Evolutionary conservation across 176 grass and related monocot genomes (phyloP).

Genomic region (Oryza coarctata): DNA sequence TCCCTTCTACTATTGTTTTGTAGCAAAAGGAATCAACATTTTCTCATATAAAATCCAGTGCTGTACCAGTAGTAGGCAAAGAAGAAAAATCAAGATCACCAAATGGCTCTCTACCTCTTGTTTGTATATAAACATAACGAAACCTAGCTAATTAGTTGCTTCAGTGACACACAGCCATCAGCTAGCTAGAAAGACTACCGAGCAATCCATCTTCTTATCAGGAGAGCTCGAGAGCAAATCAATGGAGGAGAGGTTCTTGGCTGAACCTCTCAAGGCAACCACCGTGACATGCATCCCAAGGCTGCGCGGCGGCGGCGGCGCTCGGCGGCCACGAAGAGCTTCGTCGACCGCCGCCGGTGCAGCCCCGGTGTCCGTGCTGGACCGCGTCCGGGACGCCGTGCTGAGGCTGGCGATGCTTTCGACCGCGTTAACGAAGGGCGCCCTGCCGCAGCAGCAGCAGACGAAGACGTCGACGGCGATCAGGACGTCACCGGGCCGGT

Average conservation of each 20-base stretch:
- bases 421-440: background rate
- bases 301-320: slow-evolving; percentile 30
- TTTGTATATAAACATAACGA: slow-evolving; percentile 13
- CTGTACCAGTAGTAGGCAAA: background rate
- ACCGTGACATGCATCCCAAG: slow-evolving; percentile 72
- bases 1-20: background rate
- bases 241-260: slow-evolving; percentile 32
- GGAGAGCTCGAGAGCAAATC: background rate
- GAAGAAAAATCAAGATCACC: background rate
- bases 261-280: slow-evolving; percentile 14
- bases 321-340: slow-evolving; percentile 6
- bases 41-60: slow-evolving; percentile 1
- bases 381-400: slow-evolving; percentile 62
- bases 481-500: background rate
- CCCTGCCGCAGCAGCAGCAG: slow-evolving; percentile 5
- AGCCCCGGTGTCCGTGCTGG: slow-evolving; percentile 36
- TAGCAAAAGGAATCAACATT: background rate
- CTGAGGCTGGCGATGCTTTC: slow-evolving; percentile 63
- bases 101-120: background rate
- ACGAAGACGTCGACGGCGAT: background rate
- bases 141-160: background rate
- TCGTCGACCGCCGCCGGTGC: background rate
- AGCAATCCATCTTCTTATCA: too few species aligned
- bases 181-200: background rate
- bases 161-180: background rate